Evolutionary conservation across 116 monocot species (phyloP), one percentile per base, ranked within the genome.

Genomic region (Zostera marina): DNA sequence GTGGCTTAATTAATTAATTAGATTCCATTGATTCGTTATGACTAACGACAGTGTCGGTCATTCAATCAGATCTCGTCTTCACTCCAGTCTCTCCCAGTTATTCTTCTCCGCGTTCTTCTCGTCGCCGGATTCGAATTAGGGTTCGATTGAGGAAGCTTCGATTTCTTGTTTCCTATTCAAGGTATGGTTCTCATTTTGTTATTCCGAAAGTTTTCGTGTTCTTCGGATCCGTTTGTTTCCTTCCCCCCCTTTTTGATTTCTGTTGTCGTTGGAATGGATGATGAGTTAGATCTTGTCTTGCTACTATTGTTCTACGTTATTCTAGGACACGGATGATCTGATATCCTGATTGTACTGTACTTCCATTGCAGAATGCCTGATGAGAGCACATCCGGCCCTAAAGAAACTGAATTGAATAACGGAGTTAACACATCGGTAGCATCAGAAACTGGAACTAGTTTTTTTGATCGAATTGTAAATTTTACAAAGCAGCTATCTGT

Each of bases 401-500:
- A 59, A 56, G 56, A 56, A 39, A 56, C 32, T 41, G 41, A 38
- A 15, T 56, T 39, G 21, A 59, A 12, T 21, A 59, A 61, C 19
- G 47, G 25, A 19, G 26, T 32, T 11, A 61, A 61, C n/a, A 26
- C 0, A 9, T 47, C 61, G n/a, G n/a, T 15, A 51, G 11, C 47
- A 9, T 47, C 56, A 12, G 22, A 74, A 60, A 41, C 26, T 38
- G 22, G 57, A 22, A 17, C 19, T 15, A 26, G 40, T 17, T 55
- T 72, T 69, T 41, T 52, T 14, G 54, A 58, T 20, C 61, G 14
- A 44, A 55, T 78, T 20, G 20, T 11, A 32, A 47, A 1, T 15
- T 22, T 75, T 1, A 26, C 46, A 11, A 73, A 74, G 13, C 68
- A 69, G 40, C 69, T 66, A 59, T 79, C 84, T 11, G 69, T 79